Conservation (phyloP, 768 basidiomycete species). For the Mycena alexandri region DNA sequence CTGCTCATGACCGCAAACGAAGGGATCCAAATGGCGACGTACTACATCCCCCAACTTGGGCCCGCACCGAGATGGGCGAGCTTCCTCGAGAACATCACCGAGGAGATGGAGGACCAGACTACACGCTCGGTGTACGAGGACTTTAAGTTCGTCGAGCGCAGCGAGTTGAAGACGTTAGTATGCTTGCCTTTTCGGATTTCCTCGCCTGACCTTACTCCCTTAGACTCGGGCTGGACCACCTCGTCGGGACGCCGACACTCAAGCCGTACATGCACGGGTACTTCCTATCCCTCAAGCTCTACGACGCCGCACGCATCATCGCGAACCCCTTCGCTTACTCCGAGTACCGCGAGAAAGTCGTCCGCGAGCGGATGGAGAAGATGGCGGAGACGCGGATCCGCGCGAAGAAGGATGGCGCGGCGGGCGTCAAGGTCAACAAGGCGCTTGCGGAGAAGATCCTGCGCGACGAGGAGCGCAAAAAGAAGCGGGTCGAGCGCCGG, state of each 20-base stretch:
- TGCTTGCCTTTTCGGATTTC: slow-evolving; percentile 7
- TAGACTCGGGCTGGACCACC: slow-evolving; percentile 94
- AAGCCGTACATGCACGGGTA: slow-evolving; percentile 99
- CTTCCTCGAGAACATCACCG: slow-evolving; percentile 98
- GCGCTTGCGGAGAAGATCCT: slow-evolving; percentile 88
- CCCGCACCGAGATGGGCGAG: slow-evolving; percentile 97
- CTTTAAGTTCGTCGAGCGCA: slow-evolving; percentile 95
- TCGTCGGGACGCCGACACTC: slow-evolving; percentile 93
- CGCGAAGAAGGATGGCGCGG: slow-evolving; percentile 69
- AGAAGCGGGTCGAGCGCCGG: slow-evolving; percentile 68
- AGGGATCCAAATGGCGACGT: slow-evolving; percentile 94
- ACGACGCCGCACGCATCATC: slow-evolving; percentile 95
- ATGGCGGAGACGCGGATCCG: slow-evolving; percentile 95
- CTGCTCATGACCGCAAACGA: slow-evolving; percentile 94
- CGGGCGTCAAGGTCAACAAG: slow-evolving; percentile 79
- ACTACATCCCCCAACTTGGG: slow-evolving; percentile 95
- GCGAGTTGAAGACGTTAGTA: slow-evolving; percentile 86
- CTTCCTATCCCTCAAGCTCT: slow-evolving; percentile 95
- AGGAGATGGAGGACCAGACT: slow-evolving; percentile 95
- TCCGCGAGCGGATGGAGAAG: slow-evolving; percentile 92
- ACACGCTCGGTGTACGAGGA: slow-evolving; percentile 89
- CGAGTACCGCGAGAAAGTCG: slow-evolving; percentile 91
- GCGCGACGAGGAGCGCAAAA: slow-evolving; percentile 72
- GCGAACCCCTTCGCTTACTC: slow-evolving; percentile 97
- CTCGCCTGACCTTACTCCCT: slow-evolving; percentile 20